Evolutionary conservation across 192 early-diverging fungal genomes (phyloP), one percentile per base, ranked within the genome.

Genomic region (Kappamyces sp.): DNA sequence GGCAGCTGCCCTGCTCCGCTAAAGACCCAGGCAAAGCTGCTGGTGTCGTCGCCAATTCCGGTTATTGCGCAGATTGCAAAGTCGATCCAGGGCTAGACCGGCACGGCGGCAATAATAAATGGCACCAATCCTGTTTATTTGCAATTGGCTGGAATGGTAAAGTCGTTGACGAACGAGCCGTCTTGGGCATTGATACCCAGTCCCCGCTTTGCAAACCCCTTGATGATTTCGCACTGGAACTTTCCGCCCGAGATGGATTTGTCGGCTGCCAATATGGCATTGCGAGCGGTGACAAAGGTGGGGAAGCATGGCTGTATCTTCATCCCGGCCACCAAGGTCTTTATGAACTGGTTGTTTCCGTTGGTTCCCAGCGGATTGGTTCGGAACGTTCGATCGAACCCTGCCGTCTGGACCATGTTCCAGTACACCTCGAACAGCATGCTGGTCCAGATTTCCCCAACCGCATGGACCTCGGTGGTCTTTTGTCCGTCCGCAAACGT

Each of bases 251-350:
- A 74, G 33, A 79, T 57, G 47, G 51, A 70, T 3, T 45, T 40
- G 43, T 86, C 82, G 12, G 85, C 85, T 47, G 73, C 72, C 31
- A 84, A 42, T 61, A 86, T 77, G 42, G 82, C 85, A 57, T 84
- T 69, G 61, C 85, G 74, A 6, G 85, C 80, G 32, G 72, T 45
- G 29, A 85, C 57, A 58, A 87, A 86, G 32, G 66, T 80, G 1
- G 85, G 85, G 45, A 67, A 71, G 72, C 84, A 86, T 5, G 83
- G 85, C 66, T 85, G 81, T 12, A 84, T 63, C 63, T 80, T 77
- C 66, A 86, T 65, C 14, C 70, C 73, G 33, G 73, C 72, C 6
- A 86, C 42, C 31, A 85, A 41, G 14, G 84, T 59, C 50, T 74
- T 76, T 39, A 84, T 15, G 54, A 76, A 64, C 15, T 73, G 47